Base-by-base conservation (phyloP, 2,329 filamentous ascomycete genomes). In the Emmonsiellopsis sp. region DNA sequence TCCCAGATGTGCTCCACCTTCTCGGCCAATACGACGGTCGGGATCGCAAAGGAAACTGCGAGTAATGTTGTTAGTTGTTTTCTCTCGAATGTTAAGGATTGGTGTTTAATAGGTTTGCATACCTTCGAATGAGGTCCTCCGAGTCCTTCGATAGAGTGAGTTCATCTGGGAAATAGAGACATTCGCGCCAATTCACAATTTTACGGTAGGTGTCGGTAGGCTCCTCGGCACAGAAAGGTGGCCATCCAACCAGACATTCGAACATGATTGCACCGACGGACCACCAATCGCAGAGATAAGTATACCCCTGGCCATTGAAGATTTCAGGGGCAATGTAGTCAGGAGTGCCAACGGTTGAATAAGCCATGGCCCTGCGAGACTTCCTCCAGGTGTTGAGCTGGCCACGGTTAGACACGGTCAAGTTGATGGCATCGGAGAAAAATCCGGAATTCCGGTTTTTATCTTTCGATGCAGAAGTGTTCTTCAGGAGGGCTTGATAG, bases 301-400 rank as follows among this genome's bases (percentile, higher is more conserved):
- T 88, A 75, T 98, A 98, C 48, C 93, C 93, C 65, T 95, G 88
- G 14, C 92, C 91, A 46, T 88, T 94, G 71, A 98, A 97, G 63
- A 98, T 97, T 69, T 98, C 93, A 2, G 93, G 93, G 1, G 93
- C 93, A 67, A 98, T 98, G 70, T 98, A 98, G 71, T 98, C 93
- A 8, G 93, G 93, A 1, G 93, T 98, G 59, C 93, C 93, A 58
- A 98, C 93, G 3, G 93, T 97, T 1, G 93, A 97, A 74, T 98
- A 98, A 11, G 93, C 93, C 81, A 98, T 92, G 69, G 95, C 81
- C 65, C 93, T 83, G 65, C 93, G 86, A 53, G 92, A 97, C 66
- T 95, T 93, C 69, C 93, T 83, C 93, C 93, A 98, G 64, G 95
- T 95, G 72, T 97, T 98, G 75, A 98, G 96, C 71, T 95, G 90